Evolutionary conservation across 805 yeast species (phyloP), one percentile per base, ranked within the genome.

Genomic region (Starmerella vitae): DNA sequence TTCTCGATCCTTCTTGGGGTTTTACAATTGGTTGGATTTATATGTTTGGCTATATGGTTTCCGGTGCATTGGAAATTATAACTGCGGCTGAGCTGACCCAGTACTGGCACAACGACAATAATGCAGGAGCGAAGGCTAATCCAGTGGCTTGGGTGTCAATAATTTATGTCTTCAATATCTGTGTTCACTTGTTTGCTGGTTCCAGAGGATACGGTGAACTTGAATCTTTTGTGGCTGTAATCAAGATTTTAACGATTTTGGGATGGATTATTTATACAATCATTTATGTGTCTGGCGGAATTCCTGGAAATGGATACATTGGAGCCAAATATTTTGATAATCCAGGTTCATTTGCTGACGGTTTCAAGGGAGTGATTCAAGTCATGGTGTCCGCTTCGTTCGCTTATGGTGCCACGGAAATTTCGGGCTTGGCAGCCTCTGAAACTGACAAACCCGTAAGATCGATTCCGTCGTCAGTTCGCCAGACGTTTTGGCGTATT

Each of bases 271-370:
- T 76, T 31, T 62, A 74, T 36, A 74, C 76, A 25, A 63, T 76
- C 32, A 66, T 73, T 13, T 44, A 57, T 25, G 42, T 41, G 24
- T 34, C 47, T 22, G 82, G 82, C 37, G 72, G 71, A 37, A 17
- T 37, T 9, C 36, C 31, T 3, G 78, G 77, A 36, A 78, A 74
- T 3, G 68, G 70, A 30, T 68, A 88, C 58, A 59, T 71, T 26
- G 88, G 86, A 1, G 79, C 77, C 62, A 67, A 80, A 51, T 78
- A 56, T 42, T 78, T 83, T 82, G 57, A 65, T 33, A 53, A 70
- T 40, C 81, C 85, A 0, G 86, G 85, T 45, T 78, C 83, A 0
- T 78, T 55, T 47, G 72, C 76, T 2, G 75, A 83, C 46, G 72
- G 67, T 4, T 71, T 75, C 56, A 73, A 76, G 14, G 54, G 50